These are phyloP conservation scores for Scheffersomyces amazonensis DNA, from an alignment of 805 yeast genomes.

Conservation along the genomic window DNA sequence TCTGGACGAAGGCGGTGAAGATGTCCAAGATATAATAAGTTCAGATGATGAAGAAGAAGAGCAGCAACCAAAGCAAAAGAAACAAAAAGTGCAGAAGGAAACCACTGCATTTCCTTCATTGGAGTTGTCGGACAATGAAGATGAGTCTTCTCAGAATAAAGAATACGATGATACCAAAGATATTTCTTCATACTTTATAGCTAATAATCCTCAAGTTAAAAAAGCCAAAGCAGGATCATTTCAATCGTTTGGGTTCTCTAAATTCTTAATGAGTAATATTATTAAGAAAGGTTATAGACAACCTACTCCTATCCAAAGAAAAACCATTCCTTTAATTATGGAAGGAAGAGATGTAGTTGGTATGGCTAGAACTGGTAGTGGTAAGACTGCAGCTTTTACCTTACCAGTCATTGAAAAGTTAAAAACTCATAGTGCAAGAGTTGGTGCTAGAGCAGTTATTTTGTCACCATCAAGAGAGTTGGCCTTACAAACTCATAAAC, in stretches of 20 bases:
- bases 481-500: slow-evolving; percentile 88
- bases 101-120: slow-evolving; percentile 41
- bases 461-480: slow-evolving; percentile 95
- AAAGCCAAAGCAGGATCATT: slow-evolving; percentile 78
- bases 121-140: slow-evolving; percentile 54
- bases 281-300: slow-evolving; percentile 83
- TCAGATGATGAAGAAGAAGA: slow-evolving; percentile 49
- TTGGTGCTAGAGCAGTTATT: slow-evolving; percentile 86
- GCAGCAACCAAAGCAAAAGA: slow-evolving; percentile 24
- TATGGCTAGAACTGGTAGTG: slow-evolving; percentile 99
- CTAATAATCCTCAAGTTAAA: slow-evolving; percentile 44
- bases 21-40: slow-evolving; percentile 51
- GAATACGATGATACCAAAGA: slow-evolving; percentile 25
- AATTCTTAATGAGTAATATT: slow-evolving; percentile 65
- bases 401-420: slow-evolving; percentile 86
- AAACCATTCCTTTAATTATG: slow-evolving; percentile 86
- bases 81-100: slow-evolving; percentile 22
- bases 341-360: slow-evolving; percentile 94
- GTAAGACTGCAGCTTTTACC: slow-evolving; percentile 96
- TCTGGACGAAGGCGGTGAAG: slow-evolving; percentile 24
- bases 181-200: slow-evolving; percentile 35
- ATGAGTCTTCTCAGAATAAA: slow-evolving; percentile 18
- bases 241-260: slow-evolving; percentile 86
- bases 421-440: slow-evolving; percentile 78
- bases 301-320: slow-evolving; percentile 98